Base-by-base conservation (phyloP, 1,139 yeast genomes). In the Nakaseomyces sp. region DNA sequence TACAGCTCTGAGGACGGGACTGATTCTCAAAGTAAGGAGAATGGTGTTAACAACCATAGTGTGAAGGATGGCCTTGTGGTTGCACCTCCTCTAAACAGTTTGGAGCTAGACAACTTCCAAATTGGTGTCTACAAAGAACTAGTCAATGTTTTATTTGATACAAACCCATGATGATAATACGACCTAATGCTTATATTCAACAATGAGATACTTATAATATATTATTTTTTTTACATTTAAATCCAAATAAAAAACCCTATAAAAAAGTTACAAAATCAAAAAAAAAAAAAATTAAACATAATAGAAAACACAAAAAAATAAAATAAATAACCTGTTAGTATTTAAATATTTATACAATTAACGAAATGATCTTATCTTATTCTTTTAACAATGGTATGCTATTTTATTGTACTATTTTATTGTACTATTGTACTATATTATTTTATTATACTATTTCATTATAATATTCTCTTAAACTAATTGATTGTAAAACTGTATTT, bases 121-220 rank as follows among this genome's bases (percentile, higher is more conserved):
- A 60, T 61, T n/a, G 62, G 62, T 44, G 67, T 65, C 19, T 67
- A 66, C 58, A 65, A 57, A 42, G 64, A 53, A 54, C 53, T 57
- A 39, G 54, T 64, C 38, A 39, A 55, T 38, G 51, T 55, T 43
- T 41, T 57, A 47, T 53, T 63, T 48, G 44, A 37, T 25, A 40
- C 38, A 17, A 15, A 30, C 13, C 17, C 17, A 13, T 30, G 18
- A 30, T 30, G 33, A 30, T 22, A 28, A 28, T 38, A 18, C 16
- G 30, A 30, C 13, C 5, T 24, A 25, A 22, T 36, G 30, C 29
- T 25, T 36, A 25, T 25, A 16, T 36, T 36, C 39, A 36, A 36
- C 8, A 15, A 2, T 10, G 17, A 28, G 10, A 25, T 12, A n/a
- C n/a, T n/a, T n/a, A n/a, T n/a, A n/a, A n/a, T n/a, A n/a, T n/a